A percentile compares a stretch with the other conserved stretches of the same genome.
phyloP scores from a whole-genome alignment of 345 rosid species.

The Euclidium syriacum region DNA sequence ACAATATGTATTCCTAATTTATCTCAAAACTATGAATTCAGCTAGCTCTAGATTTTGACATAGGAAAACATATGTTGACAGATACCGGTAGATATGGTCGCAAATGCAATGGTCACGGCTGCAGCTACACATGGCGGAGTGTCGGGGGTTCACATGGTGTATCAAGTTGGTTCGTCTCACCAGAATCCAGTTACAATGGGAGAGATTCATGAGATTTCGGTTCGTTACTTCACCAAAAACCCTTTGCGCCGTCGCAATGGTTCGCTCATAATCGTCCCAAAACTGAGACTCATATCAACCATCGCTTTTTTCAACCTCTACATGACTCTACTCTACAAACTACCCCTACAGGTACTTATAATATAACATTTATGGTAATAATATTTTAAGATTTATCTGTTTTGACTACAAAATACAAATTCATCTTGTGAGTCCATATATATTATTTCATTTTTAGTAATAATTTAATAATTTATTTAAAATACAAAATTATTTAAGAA shows the following conservation, averaged over 20 bases:
- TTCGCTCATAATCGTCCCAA: neutral
- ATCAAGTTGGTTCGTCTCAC: neutral
- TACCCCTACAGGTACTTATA: neutral
- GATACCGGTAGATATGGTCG: too few relatives aligned
- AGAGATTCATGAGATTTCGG: neutral
- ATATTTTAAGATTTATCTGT: too few relatives aligned
- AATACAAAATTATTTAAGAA: too few relatives aligned
- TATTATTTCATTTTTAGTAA: too few relatives aligned
- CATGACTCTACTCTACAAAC: neutral
- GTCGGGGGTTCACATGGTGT: neutral
- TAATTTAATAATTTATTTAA: too few relatives aligned
- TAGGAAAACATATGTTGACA: constrained; percentile 36
- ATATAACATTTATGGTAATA: too few relatives aligned
- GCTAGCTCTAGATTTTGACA: neutral
- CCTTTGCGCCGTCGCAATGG: neutral
- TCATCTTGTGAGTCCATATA: too few relatives aligned
- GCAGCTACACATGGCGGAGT: neutral
- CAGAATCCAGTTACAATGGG: neutral
- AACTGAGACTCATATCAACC: neutral
- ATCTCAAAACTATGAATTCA: neutral
- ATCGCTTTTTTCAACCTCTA: neutral
- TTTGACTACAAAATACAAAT: too few relatives aligned
- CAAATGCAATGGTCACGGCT: neutral
- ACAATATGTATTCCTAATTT: constrained; percentile 14
- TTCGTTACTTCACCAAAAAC: neutral